phyloP scores from a whole-genome alignment of 768 basidiomycete genomes.

The Gautieria morchelliformis region DNA sequence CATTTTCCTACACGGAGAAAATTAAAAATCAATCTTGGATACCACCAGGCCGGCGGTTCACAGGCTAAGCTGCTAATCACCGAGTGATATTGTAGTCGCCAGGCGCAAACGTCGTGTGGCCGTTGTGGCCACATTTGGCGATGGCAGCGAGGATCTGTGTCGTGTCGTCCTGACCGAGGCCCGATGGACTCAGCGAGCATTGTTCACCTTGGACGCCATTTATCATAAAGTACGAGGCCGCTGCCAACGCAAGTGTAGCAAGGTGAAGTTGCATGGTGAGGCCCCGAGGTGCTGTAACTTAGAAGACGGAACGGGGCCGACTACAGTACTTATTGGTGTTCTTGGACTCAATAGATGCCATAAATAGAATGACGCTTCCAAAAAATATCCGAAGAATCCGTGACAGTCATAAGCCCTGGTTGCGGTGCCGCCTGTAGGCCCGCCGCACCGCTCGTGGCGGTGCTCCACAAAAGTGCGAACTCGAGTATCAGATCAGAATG shows the following conservation, averaged over 20 bases:
- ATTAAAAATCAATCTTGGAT: background rate
- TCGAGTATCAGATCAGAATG: too few species aligned
- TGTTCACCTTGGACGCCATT: background rate
- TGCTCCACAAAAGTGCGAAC: too few species aligned
- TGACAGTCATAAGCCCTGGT: too few species aligned
- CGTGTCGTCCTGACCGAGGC: slow-evolving; percentile 31
- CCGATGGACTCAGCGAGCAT: slow-evolving; percentile 21
- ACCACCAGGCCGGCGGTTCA: too few species aligned
- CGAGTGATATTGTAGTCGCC: slow-evolving; percentile 45
- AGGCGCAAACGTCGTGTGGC: slow-evolving; percentile 33
- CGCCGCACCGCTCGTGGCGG: too few species aligned
- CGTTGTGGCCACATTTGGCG: slow-evolving; percentile 36
- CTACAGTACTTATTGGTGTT: too few species aligned
- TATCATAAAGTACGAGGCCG: background rate
- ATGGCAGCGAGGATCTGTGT: slow-evolving; percentile 40
- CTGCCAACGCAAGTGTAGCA: background rate
- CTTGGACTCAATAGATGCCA: too few species aligned
- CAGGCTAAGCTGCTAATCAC: slow-evolving; percentile 17
- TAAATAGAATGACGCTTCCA: too few species aligned
- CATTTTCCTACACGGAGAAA: slow-evolving; percentile 33
- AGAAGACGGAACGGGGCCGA: too few species aligned
- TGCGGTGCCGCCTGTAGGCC: too few species aligned
- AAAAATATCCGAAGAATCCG: too few species aligned
- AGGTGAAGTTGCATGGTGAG: background rate
- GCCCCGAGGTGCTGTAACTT: too few species aligned